Percentiles rank a stretch among this genome's conserved stretches.
phyloP scores from a whole-genome alignment of 345 rosid genomes.

The Linum lewisii region DNA sequence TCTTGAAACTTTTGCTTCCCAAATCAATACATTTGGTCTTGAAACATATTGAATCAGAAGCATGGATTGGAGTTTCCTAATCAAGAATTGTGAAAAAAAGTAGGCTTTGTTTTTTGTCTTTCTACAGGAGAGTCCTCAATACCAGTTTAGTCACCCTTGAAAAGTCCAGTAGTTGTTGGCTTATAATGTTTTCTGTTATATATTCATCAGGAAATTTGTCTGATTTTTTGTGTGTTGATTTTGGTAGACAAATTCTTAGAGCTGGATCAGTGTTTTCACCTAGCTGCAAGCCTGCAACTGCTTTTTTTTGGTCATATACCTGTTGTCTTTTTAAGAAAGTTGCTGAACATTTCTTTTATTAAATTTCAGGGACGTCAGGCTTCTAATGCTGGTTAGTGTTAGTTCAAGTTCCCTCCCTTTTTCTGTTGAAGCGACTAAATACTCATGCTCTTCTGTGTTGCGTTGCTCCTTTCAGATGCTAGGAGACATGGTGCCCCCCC shows the following conservation, averaged over 20 bases:
- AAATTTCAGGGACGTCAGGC: constrained; percentile 61
- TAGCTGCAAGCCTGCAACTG: neutral
- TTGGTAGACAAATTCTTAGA: neutral
- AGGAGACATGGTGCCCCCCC: constrained; percentile 56
- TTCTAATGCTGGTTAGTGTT: constrained; percentile 42
- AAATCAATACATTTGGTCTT: too few species aligned
- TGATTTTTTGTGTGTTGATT: neutral
- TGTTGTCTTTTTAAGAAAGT: neutral
- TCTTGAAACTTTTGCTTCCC: too few species aligned
- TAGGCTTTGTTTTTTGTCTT: too few species aligned
- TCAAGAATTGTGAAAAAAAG: too few species aligned
- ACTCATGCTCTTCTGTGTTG: constrained; percentile 4
- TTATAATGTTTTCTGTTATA: neutral
- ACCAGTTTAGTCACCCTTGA: too few species aligned
- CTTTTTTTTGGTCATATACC: neutral
- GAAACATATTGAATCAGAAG: too few species aligned
- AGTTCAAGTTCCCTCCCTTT: constrained; percentile 3
- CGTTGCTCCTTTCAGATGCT: constrained; percentile 29
- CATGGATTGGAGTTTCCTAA: too few species aligned
- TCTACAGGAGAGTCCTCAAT: too few species aligned
- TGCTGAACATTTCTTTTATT: constrained; percentile 13
- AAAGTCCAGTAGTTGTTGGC: too few species aligned
- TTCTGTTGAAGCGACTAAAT: neutral
- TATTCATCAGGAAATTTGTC: neutral
- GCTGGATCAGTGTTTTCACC: constrained; percentile 1